Base-by-base conservation (phyloP, 2,329 filamentous ascomycete genomes). In the Daldinia sp. region DNA sequence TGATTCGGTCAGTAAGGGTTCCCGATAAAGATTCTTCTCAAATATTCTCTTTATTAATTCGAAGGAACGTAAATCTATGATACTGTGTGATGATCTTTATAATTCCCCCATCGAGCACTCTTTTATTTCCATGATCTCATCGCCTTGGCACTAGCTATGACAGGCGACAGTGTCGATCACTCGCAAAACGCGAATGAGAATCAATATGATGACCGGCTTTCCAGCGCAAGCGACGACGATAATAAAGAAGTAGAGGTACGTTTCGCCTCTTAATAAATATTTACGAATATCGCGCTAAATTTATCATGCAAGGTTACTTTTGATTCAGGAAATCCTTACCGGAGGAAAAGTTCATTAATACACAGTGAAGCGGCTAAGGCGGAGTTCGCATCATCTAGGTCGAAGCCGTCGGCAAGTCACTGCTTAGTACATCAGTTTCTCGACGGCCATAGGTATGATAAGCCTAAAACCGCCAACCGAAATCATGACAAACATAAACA, bases 371-470 rank as follows among this genome's bases (percentile, higher is more conserved):
- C 78, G 2, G 70, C 76, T 13, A 65, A 72, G 6, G 79, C 80
- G 4, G 67, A 78, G 51, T 70, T 79, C 8, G 73, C 72, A 5
- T 70, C 74, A 39, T 70, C 75, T 27, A 64, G 58, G 30, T 75
- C 77, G 63, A 81, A 81, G 68, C 58, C 52, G 30, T 63, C 66
- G 25, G 58, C 68, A 11, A 83, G 84, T 10, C 85, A 87, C 71
- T 90, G 87, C 68, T 81, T 89, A 34, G 87, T 90, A 29, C 88
- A 90, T 72, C 84, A 88, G 58, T 82, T 90, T 51, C 80, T 90
- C 63, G 86, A 89, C 54, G 81, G 77, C 47, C 86, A 89, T 71
- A 79, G 80, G 56, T 76, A 68, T 54, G 43, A 47, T n/a, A 58
- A 68, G 60, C 68, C 39, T 19, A 59, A 30, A 47, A 55, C 3